phyloP scores from a whole-genome alignment of 2,329 filamentous ascomycete genomes.

The Monosporascus sp. region DNA sequence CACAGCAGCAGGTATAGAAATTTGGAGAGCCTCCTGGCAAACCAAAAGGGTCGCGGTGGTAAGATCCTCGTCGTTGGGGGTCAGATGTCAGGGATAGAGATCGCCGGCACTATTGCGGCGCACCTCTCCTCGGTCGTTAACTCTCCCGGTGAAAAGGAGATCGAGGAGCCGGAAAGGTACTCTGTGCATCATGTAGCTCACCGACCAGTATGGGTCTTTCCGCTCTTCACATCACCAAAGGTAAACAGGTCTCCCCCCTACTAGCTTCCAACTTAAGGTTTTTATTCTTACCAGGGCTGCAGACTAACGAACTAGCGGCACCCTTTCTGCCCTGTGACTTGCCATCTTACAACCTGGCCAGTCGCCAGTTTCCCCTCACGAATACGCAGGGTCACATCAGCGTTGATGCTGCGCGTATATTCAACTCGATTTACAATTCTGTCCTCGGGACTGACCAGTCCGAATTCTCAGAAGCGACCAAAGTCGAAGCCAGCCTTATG shows the following conservation, averaged over 20 bases:
- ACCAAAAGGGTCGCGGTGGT: constrained; percentile 32
- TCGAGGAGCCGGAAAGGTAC: constrained; percentile 42
- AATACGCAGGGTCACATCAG: constrained; percentile 62
- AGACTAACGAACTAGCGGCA: constrained; percentile 43
- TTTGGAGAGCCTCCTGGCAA: constrained; percentile 41
- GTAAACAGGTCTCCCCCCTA: constrained; percentile 25
- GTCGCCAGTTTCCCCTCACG: constrained; percentile 51
- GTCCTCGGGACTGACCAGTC: constrained; percentile 50
- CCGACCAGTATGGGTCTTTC: constrained; percentile 67
- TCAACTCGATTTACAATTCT: constrained; percentile 45
- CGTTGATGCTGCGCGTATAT: constrained; percentile 47
- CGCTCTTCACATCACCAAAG: constrained; percentile 48
- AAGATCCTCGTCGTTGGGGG: constrained; percentile 73
- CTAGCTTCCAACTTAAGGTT: constrained; percentile 27
- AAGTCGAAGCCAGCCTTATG: constrained; percentile 32
- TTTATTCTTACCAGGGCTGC: constrained; percentile 19
- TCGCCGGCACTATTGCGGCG: constrained; percentile 64
- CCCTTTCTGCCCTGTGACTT: constrained; percentile 70
- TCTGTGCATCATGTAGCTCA: constrained; percentile 64
- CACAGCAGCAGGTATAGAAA: constrained; percentile 65
- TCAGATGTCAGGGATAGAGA: constrained; percentile 78
- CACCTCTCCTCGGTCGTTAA: constrained; percentile 61
- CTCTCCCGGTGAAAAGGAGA: constrained; percentile 37
- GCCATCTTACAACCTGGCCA: constrained; percentile 62
- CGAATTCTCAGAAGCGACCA: constrained; percentile 39